Conservation (phyloP, 2,329 filamentous ascomycete genomes). For the Talaromyces verruculosus region DNA sequence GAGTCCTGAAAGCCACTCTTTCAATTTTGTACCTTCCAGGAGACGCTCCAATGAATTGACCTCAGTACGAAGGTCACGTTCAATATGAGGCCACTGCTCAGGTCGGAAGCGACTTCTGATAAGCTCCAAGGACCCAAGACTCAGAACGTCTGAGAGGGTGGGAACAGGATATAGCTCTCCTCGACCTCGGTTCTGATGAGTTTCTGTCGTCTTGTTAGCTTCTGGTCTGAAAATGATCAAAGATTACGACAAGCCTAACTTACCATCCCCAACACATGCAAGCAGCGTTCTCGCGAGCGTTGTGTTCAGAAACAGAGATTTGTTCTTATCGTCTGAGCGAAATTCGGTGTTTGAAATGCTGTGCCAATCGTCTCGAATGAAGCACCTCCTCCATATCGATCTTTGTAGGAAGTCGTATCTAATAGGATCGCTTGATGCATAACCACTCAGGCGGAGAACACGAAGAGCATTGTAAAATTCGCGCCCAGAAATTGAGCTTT, state of each 20-base stretch:
- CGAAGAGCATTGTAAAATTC: conserved; percentile 75
- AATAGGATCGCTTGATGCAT: conserved; percentile 56
- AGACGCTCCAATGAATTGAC: conserved; percentile 64
- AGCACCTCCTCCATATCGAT: conserved; percentile 85
- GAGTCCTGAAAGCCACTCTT: conserved; percentile 61
- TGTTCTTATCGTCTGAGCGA: conserved; percentile 68
- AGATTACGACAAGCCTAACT: conserved; percentile 28
- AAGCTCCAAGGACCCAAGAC: conserved; percentile 43
- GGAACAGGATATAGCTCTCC: conserved; percentile 29
- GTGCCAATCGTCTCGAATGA: conserved; percentile 81
- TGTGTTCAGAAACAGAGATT: conserved; percentile 63
- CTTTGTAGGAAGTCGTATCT: conserved; percentile 57
- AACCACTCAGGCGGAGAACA: conserved; percentile 54
- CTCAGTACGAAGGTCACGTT: conserved; percentile 71
- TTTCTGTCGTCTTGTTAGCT: conserved; percentile 23
- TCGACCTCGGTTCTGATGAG: conserved; percentile 22
- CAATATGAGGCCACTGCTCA: conserved; percentile 64
- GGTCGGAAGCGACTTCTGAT: conserved; percentile 56
- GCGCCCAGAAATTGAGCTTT: conserved; percentile 51
- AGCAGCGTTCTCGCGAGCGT: conserved; percentile 67
- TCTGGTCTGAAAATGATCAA: conserved; percentile 26
- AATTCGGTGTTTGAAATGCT: conserved; percentile 73
- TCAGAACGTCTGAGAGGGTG: conserved; percentile 32
- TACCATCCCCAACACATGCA: conserved; percentile 65
- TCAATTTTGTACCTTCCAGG: conserved; percentile 67